phyloP scores from a whole-genome alignment of 2,329 filamentous ascomycete species.

The Aspergillus flavus region DNA sequence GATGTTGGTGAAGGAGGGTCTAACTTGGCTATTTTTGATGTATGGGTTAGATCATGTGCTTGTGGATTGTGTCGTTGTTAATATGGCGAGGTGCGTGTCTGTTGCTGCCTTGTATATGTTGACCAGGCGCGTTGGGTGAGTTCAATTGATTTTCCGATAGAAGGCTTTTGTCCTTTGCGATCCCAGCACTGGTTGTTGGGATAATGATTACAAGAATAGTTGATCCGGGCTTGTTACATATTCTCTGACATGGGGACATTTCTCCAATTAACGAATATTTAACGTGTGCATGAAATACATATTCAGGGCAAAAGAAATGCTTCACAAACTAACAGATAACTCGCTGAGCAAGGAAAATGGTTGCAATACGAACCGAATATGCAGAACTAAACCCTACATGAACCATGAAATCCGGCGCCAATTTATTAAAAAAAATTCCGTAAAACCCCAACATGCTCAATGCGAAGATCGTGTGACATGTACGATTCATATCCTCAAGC shows the following conservation, averaged over 20 bases:
- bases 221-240: not conserved
- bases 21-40: not conserved
- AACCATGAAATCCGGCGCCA: slow-evolving; percentile 2
- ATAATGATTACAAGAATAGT: not conserved
- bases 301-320: not conserved
- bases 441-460: slow-evolving; percentile 1
- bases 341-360: not conserved
- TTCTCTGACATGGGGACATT: not conserved
- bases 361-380: not conserved
- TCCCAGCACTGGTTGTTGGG: not conserved
- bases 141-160: not conserved
- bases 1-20: not conserved
- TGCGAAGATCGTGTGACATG: not conserved
- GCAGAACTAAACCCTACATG: not conserved
- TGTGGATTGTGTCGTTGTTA: not conserved
- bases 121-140: not conserved
- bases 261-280: not conserved
- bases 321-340: not conserved
- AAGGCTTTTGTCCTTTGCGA: not conserved
- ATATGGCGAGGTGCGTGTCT: not conserved
- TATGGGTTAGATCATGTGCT: not conserved
- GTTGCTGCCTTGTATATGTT: not conserved
- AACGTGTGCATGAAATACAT: not conserved
- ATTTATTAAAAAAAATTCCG: slow-evolving; percentile 8
- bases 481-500: not conserved